Base-by-base conservation (phyloP, 1,284 basidiomycete species). In the Ceratobasidium papillatum region DNA sequence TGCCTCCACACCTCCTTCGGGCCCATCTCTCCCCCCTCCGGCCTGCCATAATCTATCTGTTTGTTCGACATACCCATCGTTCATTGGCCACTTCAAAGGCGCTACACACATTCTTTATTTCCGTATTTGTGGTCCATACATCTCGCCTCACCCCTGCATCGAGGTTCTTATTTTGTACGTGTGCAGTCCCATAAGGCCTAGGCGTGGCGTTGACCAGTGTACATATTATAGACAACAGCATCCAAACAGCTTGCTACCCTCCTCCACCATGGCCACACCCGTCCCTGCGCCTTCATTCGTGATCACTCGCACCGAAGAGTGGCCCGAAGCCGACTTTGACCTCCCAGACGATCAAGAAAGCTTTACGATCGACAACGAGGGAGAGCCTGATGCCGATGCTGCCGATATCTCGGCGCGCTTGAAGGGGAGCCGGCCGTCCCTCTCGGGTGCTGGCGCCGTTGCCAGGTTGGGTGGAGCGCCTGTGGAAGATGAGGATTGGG, bases 311-410 rank as follows among this genome's bases (percentile, higher is more conserved):
- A 19, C 90, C 88, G 30, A 84, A 86, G 64, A 83, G 86, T 78
- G 81, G 84, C 62, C 80, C 85, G 92, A 94, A 81, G 90, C 91
- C 75, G 92, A 94, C 82, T 94, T 94, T 80, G 92, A 93, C 80
- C 83, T 94, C 43, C 89, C 90, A 66, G 92, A 94, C 72, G 92
- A 87, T 66, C 87, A 87, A 71, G 84, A 87, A 63, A 86, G 93
- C 68, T 73, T 76, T 36, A 85, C 87, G 76, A 87, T 86, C 22
- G 89, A 90, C 83, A 90, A 86, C 82, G 89, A 91, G 74, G 87
- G 86, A 68, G 85, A 72, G 30, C 11, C 58, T 17, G 58, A 61
- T 32, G 34, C 34, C 4, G 74, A 65, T 43, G n/a, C 25, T 8
- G 19, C 32, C 36, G 52, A 66, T 52, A 34, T 56, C 14, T 47